phyloP scores from a whole-genome alignment of 495 filamentous ascomycete species.

The Penicillium canariense region DNA sequence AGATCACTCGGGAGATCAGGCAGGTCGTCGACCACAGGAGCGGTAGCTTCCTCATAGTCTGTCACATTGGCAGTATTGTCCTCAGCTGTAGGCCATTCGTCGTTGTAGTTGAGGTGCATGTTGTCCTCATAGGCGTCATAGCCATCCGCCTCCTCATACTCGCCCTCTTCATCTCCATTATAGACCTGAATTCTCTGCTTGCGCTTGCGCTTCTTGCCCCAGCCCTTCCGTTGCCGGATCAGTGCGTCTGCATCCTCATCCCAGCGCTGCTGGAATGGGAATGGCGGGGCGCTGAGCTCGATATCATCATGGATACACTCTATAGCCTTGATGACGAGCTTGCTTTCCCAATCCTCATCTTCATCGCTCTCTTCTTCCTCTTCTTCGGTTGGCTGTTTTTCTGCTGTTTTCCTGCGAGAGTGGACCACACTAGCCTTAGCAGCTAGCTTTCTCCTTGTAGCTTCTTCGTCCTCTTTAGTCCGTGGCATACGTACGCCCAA shows the following conservation, averaged over 20 bases:
- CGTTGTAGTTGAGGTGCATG: slow-evolving; percentile 53
- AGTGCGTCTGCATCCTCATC: slow-evolving; percentile 65
- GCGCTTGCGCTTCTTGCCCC: slow-evolving; percentile 55
- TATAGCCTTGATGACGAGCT: slow-evolving; percentile 68
- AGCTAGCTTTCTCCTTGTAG: slow-evolving; percentile 55
- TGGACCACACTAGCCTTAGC: slow-evolving; percentile 30
- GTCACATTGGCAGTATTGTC: slow-evolving; percentile 7
- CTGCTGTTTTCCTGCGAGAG: slow-evolving; percentile 15
- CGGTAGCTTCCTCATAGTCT: slow-evolving; percentile 20
- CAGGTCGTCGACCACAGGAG: slow-evolving; percentile 49
- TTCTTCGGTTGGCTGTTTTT: slow-evolving; percentile 15
- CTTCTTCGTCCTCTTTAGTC: slow-evolving; percentile 64
- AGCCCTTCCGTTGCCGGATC: slow-evolving; percentile 38
- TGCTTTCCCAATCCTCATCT: slow-evolving; percentile 65
- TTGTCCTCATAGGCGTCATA: slow-evolving; percentile 27
- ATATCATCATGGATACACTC: slow-evolving; percentile 80
- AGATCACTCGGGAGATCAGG: slow-evolving; percentile 66
- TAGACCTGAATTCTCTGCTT: slow-evolving; percentile 52
- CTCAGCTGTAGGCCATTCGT: slow-evolving; percentile 28
- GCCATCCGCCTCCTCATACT: slow-evolving; percentile 27
- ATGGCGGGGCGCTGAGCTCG: slow-evolving; percentile 73
- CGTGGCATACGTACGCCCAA: slow-evolving; percentile 68
- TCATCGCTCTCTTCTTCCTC: slow-evolving; percentile 28
- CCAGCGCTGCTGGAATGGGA: slow-evolving; percentile 89
- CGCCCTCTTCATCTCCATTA: slow-evolving; percentile 29